These are phyloP conservation scores for Phytophthora rubi DNA, from an alignment of 352 stramenopile species.

Conservation along the genomic window DNA sequence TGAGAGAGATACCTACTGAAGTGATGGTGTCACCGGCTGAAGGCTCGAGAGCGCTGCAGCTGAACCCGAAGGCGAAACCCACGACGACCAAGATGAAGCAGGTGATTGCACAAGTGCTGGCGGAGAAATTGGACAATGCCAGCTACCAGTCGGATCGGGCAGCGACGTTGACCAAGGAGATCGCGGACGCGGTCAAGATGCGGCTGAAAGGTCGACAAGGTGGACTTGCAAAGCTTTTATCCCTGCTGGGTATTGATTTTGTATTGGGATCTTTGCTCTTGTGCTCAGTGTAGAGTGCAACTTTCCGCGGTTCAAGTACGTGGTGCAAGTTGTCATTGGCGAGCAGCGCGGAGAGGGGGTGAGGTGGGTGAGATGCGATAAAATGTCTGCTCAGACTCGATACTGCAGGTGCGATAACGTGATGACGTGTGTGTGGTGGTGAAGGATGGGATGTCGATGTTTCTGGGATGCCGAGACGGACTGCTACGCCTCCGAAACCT, in stretches of 20 bases:
- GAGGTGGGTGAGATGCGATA: slow-evolving; percentile 33
- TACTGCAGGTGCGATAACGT: neutral
- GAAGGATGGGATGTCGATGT: slow-evolving; percentile 89
- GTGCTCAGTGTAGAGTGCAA: slow-evolving; percentile 49
- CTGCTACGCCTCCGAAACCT: slow-evolving; percentile 90
- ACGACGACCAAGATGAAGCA: slow-evolving; percentile 87
- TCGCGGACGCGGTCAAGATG: slow-evolving; percentile 86
- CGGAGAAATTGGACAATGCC: slow-evolving; percentile 69
- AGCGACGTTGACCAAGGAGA: slow-evolving; percentile 83
- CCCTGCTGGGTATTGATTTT: neutral
- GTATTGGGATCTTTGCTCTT: neutral
- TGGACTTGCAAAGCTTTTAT: neutral
- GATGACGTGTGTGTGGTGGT: neutral
- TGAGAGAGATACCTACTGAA: neutral
- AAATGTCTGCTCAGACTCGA: neutral
- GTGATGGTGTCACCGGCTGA: slow-evolving; percentile 55
- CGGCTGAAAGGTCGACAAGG: slow-evolving; percentile 69
- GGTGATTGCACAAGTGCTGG: slow-evolving; percentile 66
- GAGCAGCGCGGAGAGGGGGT: slow-evolving; percentile 90
- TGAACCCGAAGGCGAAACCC: slow-evolving; percentile 62
- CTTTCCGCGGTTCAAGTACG: slow-evolving; percentile 90
- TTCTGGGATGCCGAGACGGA: slow-evolving; percentile 92
- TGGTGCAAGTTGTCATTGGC: slow-evolving; percentile 91
- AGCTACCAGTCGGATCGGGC: slow-evolving; percentile 80
- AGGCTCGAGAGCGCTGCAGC: slow-evolving; percentile 48